phyloP scores from a whole-genome alignment of 305 asterid genomes.

The Fraxinus angustifolia region DNA sequence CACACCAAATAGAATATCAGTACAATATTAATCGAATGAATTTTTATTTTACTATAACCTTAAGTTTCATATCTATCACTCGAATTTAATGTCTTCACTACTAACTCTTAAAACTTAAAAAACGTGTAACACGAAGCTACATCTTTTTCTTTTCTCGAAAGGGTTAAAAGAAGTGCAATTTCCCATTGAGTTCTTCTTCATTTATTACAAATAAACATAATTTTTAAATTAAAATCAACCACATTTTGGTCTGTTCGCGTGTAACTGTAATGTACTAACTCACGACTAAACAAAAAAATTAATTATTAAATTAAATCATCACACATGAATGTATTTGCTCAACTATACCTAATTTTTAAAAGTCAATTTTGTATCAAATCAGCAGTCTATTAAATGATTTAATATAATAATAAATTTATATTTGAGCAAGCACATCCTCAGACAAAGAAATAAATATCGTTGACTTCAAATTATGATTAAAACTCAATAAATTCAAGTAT shows the following conservation, averaged over 20 bases:
- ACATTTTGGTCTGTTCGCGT: background rate
- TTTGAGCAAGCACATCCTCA: slow-evolving; percentile 20
- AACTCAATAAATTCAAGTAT: background rate
- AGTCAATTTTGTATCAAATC: slow-evolving; percentile 30
- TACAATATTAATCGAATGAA: background rate
- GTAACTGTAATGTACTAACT: slow-evolving; percentile 16
- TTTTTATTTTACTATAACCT: background rate
- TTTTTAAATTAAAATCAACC: background rate
- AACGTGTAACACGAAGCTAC: background rate
- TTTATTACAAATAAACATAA: background rate
- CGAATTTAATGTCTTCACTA: background rate
- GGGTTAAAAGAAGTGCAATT: background rate
- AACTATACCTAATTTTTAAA: slow-evolving; percentile 10
- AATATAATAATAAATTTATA: background rate
- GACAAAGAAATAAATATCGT: slow-evolving; percentile 17
- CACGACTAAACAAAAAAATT: slow-evolving; percentile 18
- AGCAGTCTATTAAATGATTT: background rate
- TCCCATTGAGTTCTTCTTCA: background rate
- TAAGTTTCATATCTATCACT: background rate
- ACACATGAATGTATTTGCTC: slow-evolving; percentile 33
- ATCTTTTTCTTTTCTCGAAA: background rate
- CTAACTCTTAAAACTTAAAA: background rate
- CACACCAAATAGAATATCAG: background rate
- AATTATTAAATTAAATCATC: slow-evolving; percentile 19
- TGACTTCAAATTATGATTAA: slow-evolving; percentile 30